Evolutionary conservation across 2,329 filamentous ascomycete species (phyloP).

Genomic region (Diaporthe ampelina): DNA sequence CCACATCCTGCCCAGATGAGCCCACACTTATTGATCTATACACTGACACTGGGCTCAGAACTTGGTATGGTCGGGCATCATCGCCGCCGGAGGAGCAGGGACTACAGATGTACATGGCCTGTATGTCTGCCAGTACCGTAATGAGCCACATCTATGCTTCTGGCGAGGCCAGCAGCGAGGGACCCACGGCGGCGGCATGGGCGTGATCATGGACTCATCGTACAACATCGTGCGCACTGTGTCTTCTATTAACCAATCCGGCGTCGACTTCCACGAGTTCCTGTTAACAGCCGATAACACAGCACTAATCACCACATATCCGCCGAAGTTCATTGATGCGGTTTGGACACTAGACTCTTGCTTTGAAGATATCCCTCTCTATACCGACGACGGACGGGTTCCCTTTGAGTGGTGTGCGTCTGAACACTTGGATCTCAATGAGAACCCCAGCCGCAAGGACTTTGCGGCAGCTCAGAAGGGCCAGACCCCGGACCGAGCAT

Average conservation of each 20-base stretch:
- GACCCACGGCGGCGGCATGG: slow-evolving; percentile 27
- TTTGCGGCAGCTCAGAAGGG: slow-evolving; percentile 13
- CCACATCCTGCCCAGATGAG: too few relatives aligned
- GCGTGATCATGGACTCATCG: slow-evolving; percentile 31
- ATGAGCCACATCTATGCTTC: slow-evolving; percentile 32
- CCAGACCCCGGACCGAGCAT: slow-evolving; percentile 49
- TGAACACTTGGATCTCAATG: slow-evolving; percentile 23
- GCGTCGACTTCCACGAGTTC: slow-evolving; percentile 37
- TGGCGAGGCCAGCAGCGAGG: slow-evolving; percentile 36
- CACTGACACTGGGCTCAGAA: slow-evolving; percentile 13
- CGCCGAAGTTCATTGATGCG: slow-evolving; percentile 19
- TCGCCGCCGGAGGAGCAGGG: slow-evolving; percentile 9
- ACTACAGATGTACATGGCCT: slow-evolving; percentile 22
- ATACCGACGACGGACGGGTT: neutral
- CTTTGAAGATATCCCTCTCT: slow-evolving; percentile 28
- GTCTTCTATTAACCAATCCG: neutral
- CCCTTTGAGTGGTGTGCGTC: slow-evolving; percentile 36
- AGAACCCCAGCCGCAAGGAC: slow-evolving; percentile 9
- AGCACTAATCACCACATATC: slow-evolving; percentile 33
- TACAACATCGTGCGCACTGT: slow-evolving; percentile 36
- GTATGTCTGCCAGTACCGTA: slow-evolving; percentile 27
- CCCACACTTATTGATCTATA: too few relatives aligned
- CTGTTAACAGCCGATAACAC: slow-evolving; percentile 25
- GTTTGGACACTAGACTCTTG: slow-evolving; percentile 35
- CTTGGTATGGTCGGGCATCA: slow-evolving; percentile 34